Evolutionary conservation across 2,329 filamentous ascomycete species (phyloP).

Genomic region (Periconia macrospinosa): DNA sequence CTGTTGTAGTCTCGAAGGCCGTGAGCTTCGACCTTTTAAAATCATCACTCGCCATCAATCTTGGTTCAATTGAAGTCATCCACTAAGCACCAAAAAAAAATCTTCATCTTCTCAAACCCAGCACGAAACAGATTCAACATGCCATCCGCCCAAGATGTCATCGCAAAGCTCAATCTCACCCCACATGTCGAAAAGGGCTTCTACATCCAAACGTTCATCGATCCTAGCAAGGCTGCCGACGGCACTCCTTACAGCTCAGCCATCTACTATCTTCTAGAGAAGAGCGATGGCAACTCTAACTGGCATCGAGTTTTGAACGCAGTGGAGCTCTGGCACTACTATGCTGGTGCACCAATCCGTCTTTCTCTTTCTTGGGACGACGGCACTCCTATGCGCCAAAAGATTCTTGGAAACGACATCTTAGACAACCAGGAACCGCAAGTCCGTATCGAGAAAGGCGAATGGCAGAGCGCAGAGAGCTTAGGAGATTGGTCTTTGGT

Average conservation of each 20-base stretch:
- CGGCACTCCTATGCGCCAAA: slow-evolving; percentile 29
- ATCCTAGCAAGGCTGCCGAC: slow-evolving; percentile 27
- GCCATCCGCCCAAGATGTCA: too few relatives aligned
- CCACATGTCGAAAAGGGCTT: slow-evolving; percentile 55
- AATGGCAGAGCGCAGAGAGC: slow-evolving; percentile 54
- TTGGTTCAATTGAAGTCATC: too few relatives aligned
- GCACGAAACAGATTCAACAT: too few relatives aligned
- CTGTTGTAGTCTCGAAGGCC: too few relatives aligned
- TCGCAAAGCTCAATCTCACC: slow-evolving; percentile 46
- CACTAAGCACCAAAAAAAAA: too few relatives aligned
- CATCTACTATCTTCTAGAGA: slow-evolving; percentile 59
- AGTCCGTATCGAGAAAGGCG: slow-evolving; percentile 43
- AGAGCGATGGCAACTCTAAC: slow-evolving; percentile 44
- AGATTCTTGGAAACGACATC: slow-evolving; percentile 39
- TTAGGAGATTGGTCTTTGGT: slow-evolving; percentile 55
- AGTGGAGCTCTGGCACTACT: slow-evolving; percentile 58
- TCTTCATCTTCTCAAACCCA: too few relatives aligned
- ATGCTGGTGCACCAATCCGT: slow-evolving; percentile 55
- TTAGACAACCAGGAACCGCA: slow-evolving; percentile 49
- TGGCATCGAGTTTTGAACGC: slow-evolving; percentile 54
- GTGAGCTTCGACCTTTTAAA: too few relatives aligned
- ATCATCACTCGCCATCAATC: too few relatives aligned
- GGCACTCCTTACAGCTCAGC: slow-evolving; percentile 51
- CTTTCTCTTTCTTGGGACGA: slow-evolving; percentile 51
- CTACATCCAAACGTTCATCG: slow-evolving; percentile 52